phyloP scores from a whole-genome alignment of 345 rosid species.

The Syzygium oleosum region DNA sequence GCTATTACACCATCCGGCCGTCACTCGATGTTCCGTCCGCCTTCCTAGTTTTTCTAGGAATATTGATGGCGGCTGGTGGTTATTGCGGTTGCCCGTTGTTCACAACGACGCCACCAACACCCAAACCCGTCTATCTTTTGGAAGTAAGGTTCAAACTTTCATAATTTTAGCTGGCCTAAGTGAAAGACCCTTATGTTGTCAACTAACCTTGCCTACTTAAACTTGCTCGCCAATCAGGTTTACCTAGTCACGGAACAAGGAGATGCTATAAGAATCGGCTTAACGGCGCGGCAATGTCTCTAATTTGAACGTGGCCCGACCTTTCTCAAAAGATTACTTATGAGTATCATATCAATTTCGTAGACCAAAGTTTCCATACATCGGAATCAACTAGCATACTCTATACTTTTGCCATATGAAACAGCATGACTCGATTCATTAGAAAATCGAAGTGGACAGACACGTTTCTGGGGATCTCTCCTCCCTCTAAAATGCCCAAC shows the following conservation, averaged over 20 bases:
- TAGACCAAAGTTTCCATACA: neutral
- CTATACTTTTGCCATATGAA: neutral
- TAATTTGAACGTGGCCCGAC: neutral
- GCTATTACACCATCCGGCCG: neutral
- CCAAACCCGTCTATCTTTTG: neutral
- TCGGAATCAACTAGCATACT: neutral
- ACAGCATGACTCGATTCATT: neutral
- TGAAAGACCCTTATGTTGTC: too few relatives aligned
- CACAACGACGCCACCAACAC: neutral
- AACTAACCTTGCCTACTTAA: too few relatives aligned
- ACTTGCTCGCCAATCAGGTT: neutral
- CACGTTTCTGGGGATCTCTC: neutral
- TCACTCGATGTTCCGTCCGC: neutral
- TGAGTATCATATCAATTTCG: neutral
- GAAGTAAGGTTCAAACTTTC: neutral
- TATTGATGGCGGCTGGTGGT: neutral
- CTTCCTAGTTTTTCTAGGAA: neutral
- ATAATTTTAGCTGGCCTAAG: too few relatives aligned
- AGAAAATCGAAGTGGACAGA: neutral
- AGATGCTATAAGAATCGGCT: neutral
- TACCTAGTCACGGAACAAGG: neutral
- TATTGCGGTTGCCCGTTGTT: neutral
- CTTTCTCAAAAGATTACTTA: neutral
- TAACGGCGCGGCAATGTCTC: neutral
- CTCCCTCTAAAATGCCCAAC: neutral